A percentile compares a stretch with the other conserved stretches of the same genome.
These are phyloP conservation scores for Xylaria longipes DNA, from an alignment of 495 filamentous ascomycete genomes.

Conservation along the genomic window DNA sequence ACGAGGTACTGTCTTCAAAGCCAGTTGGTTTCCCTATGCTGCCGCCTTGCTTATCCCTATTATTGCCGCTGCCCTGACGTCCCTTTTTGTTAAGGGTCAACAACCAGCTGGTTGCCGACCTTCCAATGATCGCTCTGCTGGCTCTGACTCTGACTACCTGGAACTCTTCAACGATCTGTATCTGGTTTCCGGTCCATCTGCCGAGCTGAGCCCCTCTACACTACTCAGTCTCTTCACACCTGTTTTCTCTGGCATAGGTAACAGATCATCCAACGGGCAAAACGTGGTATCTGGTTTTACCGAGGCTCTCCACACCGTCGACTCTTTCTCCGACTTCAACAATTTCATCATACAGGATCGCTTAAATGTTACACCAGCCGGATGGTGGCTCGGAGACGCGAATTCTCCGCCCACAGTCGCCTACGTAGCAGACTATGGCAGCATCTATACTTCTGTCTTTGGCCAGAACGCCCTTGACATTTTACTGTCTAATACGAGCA, in stretches of 20 bases:
- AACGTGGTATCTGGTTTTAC: constrained; percentile 33
- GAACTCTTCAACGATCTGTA: constrained; percentile 49
- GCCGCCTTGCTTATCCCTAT: constrained; percentile 77
- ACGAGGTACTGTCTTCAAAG: constrained; percentile 73
- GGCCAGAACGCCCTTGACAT: constrained; percentile 76
- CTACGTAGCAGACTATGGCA: constrained; percentile 49
- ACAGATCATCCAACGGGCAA: constrained; percentile 20
- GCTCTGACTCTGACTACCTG: constrained; percentile 20
- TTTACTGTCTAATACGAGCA: constrained; percentile 67
- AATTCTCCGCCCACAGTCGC: constrained; percentile 63
- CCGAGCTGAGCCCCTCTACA: constrained; percentile 49
- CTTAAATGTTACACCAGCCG: constrained; percentile 73
- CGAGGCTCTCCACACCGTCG: constrained; percentile 61
- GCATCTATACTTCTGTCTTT: constrained; percentile 63
- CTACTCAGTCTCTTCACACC: constrained; percentile 55
- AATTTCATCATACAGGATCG: constrained; percentile 65
- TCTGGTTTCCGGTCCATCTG: constrained; percentile 68
- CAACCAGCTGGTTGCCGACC: constrained; percentile 64
- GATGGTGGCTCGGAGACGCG: constrained; percentile 71
- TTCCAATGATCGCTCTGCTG: constrained; percentile 33
- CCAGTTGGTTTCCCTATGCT: constrained; percentile 75
- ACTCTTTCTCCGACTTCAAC: constrained; percentile 71
- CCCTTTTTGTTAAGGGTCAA: constrained; percentile 69
- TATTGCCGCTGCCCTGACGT: constrained; percentile 75
- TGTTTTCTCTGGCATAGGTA: constrained; percentile 34